Percentiles rank a stretch among this genome's conserved stretches.
Conservation (phyloP, 306 rosid species). For the Cucumis hystrix region DNA sequence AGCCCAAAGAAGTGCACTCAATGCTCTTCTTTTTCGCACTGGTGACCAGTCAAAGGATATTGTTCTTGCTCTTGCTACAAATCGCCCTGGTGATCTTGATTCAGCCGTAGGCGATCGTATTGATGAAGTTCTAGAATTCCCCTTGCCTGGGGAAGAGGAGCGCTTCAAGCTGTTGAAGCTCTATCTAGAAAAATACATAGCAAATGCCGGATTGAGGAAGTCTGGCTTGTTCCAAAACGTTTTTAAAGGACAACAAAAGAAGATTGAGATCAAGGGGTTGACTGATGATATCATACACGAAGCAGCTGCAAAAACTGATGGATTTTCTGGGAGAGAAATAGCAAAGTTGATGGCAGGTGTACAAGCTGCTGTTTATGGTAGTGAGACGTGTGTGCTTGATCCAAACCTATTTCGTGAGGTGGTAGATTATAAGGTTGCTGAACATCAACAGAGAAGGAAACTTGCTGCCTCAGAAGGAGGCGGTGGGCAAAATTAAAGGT, state of each 20-base stretch:
- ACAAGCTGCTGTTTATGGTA: constrained; percentile 87
- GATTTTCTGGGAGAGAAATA: constrained; percentile 94
- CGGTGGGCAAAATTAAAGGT: not conserved
- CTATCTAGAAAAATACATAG: constrained; percentile 79
- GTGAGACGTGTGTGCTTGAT: constrained; percentile 75
- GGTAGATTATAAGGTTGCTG: constrained; percentile 88
- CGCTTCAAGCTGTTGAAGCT: constrained; percentile 78
- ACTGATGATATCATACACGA: constrained; percentile 64
- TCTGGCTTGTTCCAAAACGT: constrained; percentile 42
- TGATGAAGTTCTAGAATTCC: constrained; percentile 92
- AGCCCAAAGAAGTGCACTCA: constrained; percentile 98
- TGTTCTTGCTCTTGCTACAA: constrained; percentile 95
- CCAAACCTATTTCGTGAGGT: constrained; percentile 66
- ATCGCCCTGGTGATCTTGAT: constrained; percentile 94
- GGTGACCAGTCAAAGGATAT: constrained; percentile 99
- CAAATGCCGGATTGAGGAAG: constrained; percentile 57
- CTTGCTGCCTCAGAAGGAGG: constrained; percentile 44
- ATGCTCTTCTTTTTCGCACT: constrained; percentile 91
- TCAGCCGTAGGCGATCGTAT: constrained; percentile 94
- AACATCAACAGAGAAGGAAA: constrained; percentile 89
- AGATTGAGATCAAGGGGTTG: constrained; percentile 75
- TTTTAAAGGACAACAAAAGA: constrained; percentile 46
- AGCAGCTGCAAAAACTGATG: constrained; percentile 74
- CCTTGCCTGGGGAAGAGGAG: constrained; percentile 83
- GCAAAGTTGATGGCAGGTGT: constrained; percentile 96